Conservation (phyloP, 345 rosid species). For the Boechera divaricarpa region DNA sequence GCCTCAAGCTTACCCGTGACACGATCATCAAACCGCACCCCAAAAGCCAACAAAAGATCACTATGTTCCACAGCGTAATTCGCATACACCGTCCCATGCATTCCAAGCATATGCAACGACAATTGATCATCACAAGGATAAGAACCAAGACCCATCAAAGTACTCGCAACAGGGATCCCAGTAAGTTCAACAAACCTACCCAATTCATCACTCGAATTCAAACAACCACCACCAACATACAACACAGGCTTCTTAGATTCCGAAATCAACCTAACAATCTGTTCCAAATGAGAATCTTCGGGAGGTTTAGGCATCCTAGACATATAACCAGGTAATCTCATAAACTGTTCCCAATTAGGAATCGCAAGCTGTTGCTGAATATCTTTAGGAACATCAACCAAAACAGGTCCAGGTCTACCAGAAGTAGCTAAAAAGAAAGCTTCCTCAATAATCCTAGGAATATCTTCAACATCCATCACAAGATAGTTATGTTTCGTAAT, state of each 20-base stretch:
- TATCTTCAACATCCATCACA: conserved; percentile 85
- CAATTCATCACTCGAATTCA: conserved; percentile 88
- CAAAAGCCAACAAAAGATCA: conserved; percentile 91
- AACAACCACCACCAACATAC: conserved; percentile 98
- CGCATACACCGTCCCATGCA: conserved; percentile 96
- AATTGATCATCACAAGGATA: conserved; percentile 66
- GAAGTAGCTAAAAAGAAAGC: conserved; percentile 89
- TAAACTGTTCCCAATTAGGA: conserved; percentile 71
- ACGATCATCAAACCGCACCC: conserved; percentile 96
- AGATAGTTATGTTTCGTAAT: conserved; percentile 90
- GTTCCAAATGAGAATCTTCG: conserved; percentile 58
- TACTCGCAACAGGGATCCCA: conserved; percentile 93
- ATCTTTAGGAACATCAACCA: conserved; percentile 94
- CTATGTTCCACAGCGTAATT: conserved; percentile 89
- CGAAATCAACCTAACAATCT: conserved; percentile 76
- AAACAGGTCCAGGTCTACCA: conserved; percentile 91
- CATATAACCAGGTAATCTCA: conserved; percentile 72
- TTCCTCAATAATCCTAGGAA: conserved; percentile 79
- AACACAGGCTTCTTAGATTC: conserved; percentile 88
- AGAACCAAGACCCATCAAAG: conserved; percentile 95
- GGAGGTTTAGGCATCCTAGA: conserved; percentile 85
- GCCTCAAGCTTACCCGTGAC: conserved; percentile 97
- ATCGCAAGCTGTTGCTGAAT: conserved; percentile 87
- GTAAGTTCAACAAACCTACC: conserved; percentile 82
- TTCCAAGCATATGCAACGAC: conserved; percentile 92